Conservation (phyloP, 2,329 filamentous ascomycete species). For the Alternaria metachromatica region DNA sequence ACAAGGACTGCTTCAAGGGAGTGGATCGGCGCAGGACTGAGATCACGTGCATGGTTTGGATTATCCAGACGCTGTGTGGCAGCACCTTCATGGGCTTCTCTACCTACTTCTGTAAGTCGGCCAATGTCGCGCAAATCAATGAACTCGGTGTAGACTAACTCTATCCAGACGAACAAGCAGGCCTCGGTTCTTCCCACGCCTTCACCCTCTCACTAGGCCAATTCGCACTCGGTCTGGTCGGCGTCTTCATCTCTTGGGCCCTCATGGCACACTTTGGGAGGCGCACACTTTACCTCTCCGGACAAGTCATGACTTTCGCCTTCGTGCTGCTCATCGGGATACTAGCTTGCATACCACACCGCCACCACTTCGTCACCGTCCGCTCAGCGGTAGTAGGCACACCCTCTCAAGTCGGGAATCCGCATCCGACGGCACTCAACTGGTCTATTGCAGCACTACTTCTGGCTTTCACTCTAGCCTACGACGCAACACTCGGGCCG, state of each 20-base stretch:
- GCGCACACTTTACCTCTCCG: slow-evolving; percentile 74
- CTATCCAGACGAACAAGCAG: slow-evolving; percentile 22
- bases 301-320: slow-evolving; percentile 57
- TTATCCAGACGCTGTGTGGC: slow-evolving; percentile 48
- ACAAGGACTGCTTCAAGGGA: slow-evolving; percentile 82
- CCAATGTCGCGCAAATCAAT: accelerated
- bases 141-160: background rate
- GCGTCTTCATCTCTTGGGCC: slow-evolving; percentile 76
- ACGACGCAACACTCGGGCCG: slow-evolving; percentile 23
- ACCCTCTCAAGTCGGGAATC: background rate
- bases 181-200: slow-evolving; percentile 9
- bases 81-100: slow-evolving; percentile 33
- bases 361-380: background rate
- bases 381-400: background rate
- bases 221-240: slow-evolving; percentile 39
- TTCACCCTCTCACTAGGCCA: slow-evolving; percentile 12
- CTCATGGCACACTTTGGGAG: slow-evolving; percentile 80
- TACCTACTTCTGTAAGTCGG: slow-evolving; percentile 50
- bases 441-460: slow-evolving; percentile 16
- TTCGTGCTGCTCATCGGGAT: slow-evolving; percentile 70
- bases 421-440: background rate
- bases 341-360: slow-evolving; percentile 51
- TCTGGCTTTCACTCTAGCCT: slow-evolving; percentile 17
- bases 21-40: slow-evolving; percentile 79
- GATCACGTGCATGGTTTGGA: slow-evolving; percentile 60